Percentiles rank a stretch among this genome's conserved stretches.
phyloP scores from a whole-genome alignment of 345 rosid species.

The Boechera retrofracta region DNA sequence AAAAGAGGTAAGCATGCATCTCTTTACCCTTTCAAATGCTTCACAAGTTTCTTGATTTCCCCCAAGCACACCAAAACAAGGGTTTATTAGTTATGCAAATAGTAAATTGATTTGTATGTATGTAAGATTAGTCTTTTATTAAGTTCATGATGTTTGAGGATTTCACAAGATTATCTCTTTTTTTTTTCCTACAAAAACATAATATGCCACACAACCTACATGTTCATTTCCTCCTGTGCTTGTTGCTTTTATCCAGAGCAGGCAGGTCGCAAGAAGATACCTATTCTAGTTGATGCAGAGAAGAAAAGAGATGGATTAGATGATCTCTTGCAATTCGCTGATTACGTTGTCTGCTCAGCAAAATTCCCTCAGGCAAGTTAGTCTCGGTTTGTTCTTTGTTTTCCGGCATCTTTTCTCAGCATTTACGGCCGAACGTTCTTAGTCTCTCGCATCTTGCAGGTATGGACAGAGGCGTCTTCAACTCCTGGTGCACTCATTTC shows the following conservation, averaged over 20 bases:
- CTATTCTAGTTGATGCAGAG: constrained; percentile 84
- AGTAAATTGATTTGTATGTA: constrained; percentile 2
- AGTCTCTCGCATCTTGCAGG: constrained; percentile 47
- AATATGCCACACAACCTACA: constrained; percentile 13
- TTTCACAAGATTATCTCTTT: neutral
- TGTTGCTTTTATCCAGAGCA: constrained; percentile 65
- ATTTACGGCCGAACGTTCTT: neutral
- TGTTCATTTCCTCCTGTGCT: constrained; percentile 36
- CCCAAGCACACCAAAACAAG: constrained; percentile 12
- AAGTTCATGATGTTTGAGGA: constrained; percentile 1
- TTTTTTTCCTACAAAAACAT: neutral
- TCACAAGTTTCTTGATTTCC: neutral
- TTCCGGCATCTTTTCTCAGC: neutral
- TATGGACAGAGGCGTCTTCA: constrained; percentile 81
- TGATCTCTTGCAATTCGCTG: constrained; percentile 67
- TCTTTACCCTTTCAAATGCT: neutral
- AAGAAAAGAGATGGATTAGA: constrained; percentile 77
- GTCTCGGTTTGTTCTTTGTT: neutral
- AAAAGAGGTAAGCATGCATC: constrained; percentile 62
- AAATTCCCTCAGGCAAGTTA: constrained; percentile 77
- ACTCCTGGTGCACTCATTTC: constrained; percentile 75
- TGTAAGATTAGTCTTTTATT: constrained; percentile 13
- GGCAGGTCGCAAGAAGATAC: constrained; percentile 76
- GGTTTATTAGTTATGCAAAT: neutral
- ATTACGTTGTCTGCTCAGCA: constrained; percentile 75